Conservation (phyloP, 352 stramenopile genomes). For the Globisporangium spiculum region DNA sequence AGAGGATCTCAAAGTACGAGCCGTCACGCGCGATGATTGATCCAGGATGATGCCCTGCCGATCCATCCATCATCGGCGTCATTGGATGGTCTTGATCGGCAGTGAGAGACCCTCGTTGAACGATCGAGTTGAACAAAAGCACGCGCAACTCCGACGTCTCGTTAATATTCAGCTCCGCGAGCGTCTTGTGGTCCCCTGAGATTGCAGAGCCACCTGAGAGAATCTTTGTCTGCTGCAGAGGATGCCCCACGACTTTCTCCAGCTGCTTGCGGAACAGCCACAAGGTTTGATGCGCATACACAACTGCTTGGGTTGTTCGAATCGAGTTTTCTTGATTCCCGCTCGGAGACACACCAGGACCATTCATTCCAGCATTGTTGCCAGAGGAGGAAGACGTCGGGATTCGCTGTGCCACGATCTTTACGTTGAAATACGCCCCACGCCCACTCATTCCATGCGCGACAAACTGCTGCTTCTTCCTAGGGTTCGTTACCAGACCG, state of each 20-base stretch:
- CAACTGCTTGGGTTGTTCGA: conserved; percentile 49
- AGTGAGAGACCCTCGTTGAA: conserved; percentile 42
- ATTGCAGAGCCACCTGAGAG: conserved; percentile 63
- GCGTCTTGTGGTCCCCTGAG: conserved; percentile 76
- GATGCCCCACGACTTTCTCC: conserved; percentile 65
- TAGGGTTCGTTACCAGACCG: conserved; percentile 56
- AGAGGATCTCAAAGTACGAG: conserved; percentile 84
- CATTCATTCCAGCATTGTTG: conserved; percentile 23
- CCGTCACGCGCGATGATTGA: conserved; percentile 59
- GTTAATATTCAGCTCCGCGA: conserved; percentile 74
- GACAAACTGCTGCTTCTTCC: conserved; percentile 49
- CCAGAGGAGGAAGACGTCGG: conserved; percentile 39
- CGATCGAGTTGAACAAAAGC: conserved; percentile 80
- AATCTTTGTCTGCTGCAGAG: conserved; percentile 82
- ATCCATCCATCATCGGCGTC: conserved; percentile 16
- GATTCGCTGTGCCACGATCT: conserved; percentile 78
- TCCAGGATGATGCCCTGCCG: conserved; percentile 45
- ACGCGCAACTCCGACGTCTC: conserved; percentile 76
- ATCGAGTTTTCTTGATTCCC: conserved; percentile 50
- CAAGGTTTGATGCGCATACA: conserved; percentile 81
- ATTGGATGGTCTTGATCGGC: conserved; percentile 44
- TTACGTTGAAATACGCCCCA: conserved; percentile 76
- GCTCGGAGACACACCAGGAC: conserved; percentile 16
- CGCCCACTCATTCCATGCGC: conserved; percentile 68
- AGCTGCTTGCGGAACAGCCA: conserved; percentile 70